Base-by-base conservation (phyloP, 1,139 yeast species). In the Chernovozyma aurita region DNA sequence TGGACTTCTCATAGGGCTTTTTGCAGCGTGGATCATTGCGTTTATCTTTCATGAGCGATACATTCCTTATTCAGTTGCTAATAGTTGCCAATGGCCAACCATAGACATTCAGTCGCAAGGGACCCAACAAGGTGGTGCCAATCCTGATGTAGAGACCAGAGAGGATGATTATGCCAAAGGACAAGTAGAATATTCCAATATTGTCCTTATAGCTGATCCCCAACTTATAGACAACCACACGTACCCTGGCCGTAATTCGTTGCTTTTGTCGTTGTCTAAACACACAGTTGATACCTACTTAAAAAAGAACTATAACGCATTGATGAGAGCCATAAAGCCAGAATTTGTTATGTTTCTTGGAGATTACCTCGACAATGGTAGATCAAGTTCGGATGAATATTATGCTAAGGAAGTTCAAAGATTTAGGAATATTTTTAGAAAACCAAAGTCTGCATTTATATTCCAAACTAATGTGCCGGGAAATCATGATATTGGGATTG, bases 401-500 rank as follows among this genome's bases (percentile, higher is more conserved):
- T 76, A 64, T 45, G 40, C 49, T 5, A 40, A 45, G 2, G 70
- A 75, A 46, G 52, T 57, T 26, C 33, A 40, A 3, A 54, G 80
- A 29, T 76, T 76, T 49, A 48, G 59, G 15, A 45, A 44, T 6
- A 61, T 76, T 3, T 76, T 75, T 47, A 11, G 22, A 28, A 40
- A 50, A 24, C 41, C 38, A 2, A 38, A 38, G 27, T 43, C 34
- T 26, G 49, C 49, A 13, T 56, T 63, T 37, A 61, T 55, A 37
- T 53, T 53, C 49, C 59, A 63, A 38, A 45, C 54, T 8, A 65
- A 68, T 38, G 55, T 72, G 1, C 75, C 80, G 0, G 82, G 82
- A 2, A 76, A 76, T 46, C 81, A 76, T 47, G 82, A 76, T 52
- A 66, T 76, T 28, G 82, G 82, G 1, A 71, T 68, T 53, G 78